phyloP scores from a whole-genome alignment of 2,329 filamentous ascomycete genomes.

The Acrodontium crateriforme region DNA sequence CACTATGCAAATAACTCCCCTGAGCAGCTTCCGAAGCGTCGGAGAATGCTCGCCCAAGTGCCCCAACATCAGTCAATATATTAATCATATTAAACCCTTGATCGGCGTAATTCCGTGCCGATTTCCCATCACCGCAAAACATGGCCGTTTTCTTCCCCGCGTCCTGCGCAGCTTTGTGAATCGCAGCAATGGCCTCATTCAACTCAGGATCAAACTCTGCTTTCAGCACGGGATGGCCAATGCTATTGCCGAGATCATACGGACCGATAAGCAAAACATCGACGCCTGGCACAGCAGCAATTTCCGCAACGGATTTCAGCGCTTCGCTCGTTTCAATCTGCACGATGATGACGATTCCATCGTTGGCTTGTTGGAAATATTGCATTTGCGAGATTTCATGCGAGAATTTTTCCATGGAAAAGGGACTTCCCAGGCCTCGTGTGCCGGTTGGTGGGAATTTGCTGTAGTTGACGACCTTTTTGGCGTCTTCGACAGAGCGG shows the following conservation, averaged over 20 bases:
- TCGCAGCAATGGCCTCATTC: conserved; percentile 36
- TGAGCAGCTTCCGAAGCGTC: conserved; percentile 15
- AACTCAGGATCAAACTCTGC: conserved; percentile 35
- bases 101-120: conserved; percentile 38
- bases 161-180: conserved; percentile 37
- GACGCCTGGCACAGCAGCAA: conserved; percentile 38
- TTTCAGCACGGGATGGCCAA: conserved; percentile 37
- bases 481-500: conserved; percentile 39
- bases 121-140: conserved; percentile 39
- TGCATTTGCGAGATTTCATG: conserved; percentile 23
- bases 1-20: conserved; percentile 12
- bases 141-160: conserved; percentile 42
- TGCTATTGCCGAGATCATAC: conserved; percentile 44
- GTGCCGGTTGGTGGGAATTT: conserved; percentile 43
- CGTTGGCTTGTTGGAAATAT: conserved; percentile 43
- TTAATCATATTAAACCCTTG: conserved; percentile 42
- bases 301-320: conserved; percentile 30
- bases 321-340: conserved; percentile 34
- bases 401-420: conserved; percentile 27
- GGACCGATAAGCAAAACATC: conserved; percentile 42
- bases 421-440: conserved; percentile 44
- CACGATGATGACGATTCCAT: conserved; percentile 36
- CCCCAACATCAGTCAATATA: conserved; percentile 19
- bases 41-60: conserved; percentile 16
- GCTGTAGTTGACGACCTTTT: conserved; percentile 35